phyloP scores from a whole-genome alignment of 257 asterid species.

The Plantago elongata region DNA sequence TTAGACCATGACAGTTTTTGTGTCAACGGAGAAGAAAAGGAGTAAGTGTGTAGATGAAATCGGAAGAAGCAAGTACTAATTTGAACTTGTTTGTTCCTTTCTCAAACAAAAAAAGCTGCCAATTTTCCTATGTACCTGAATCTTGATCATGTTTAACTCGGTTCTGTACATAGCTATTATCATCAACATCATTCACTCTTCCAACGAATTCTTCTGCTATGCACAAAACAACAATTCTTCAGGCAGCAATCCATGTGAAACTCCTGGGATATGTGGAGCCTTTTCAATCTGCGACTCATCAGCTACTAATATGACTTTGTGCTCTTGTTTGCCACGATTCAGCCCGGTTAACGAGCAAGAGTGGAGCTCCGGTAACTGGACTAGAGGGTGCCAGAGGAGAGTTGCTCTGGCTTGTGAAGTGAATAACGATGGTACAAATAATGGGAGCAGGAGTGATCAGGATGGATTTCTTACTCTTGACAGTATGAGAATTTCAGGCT shows the following conservation, averaged over 20 bases:
- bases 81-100: too few relatives aligned
- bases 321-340: constrained; percentile 46
- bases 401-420: constrained; percentile 32
- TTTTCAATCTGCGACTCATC: too few relatives aligned
- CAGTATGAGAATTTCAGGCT: constrained; percentile 33
- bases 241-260: constrained; percentile 23
- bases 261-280: constrained; percentile 29
- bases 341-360: constrained; percentile 27
- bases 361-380: constrained; percentile 46
- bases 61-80: too few relatives aligned
- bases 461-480: constrained; percentile 38
- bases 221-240: constrained; percentile 19
- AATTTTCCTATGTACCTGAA: too few relatives aligned
- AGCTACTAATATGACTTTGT: too few relatives aligned
- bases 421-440: too few relatives aligned
- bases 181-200: neutral
- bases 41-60: too few relatives aligned
- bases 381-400: too few relatives aligned
- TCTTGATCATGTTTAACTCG: neutral
- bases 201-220: constrained; percentile 3
- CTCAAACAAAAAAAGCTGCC: too few relatives aligned
- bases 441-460: neutral
- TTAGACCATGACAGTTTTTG: too few relatives aligned
- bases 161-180: neutral
- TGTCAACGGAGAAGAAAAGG: too few relatives aligned